These are phyloP conservation scores for Secale cereale DNA, from an alignment of 176 grass and related monocot species.

Conservation along the genomic window DNA sequence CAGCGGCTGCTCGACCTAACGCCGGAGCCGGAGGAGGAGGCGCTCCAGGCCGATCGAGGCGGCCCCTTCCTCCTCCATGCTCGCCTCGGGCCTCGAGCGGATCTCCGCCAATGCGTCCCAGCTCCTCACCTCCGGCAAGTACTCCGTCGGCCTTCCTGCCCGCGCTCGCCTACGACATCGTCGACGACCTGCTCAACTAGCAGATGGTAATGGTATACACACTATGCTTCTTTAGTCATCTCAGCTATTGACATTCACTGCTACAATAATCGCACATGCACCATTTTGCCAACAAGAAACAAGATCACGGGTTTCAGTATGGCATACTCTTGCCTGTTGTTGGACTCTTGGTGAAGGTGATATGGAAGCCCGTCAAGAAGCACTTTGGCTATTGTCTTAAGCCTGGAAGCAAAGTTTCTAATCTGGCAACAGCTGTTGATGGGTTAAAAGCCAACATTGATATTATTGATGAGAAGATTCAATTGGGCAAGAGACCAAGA, in stretches of 20 bases:
- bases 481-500: not conserved
- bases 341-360: not conserved
- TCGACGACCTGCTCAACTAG: too few relatives aligned
- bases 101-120: too few relatives aligned
- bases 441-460: not conserved
- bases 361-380: not conserved
- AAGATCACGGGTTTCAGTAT: not conserved
- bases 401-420: not conserved
- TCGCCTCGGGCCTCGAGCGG: too few relatives aligned
- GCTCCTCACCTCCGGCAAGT: slow-evolving; percentile 75
- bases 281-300: not conserved
- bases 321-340: not conserved
- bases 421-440: not conserved
- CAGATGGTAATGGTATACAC: too few relatives aligned
- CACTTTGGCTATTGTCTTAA: not conserved
- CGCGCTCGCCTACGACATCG: slow-evolving; percentile 34
- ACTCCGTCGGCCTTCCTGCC: slow-evolving; percentile 72
- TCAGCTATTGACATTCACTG: slow-evolving; percentile 32
- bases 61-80: too few relatives aligned
- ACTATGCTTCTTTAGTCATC: too few relatives aligned
- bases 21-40: too few relatives aligned
- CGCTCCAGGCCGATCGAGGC: too few relatives aligned
- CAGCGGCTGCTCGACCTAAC: too few relatives aligned
- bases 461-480: not conserved
- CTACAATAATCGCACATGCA: too few relatives aligned